Evolutionary conservation across 2,329 filamentous ascomycete species (phyloP), one percentile per base, ranked within the genome.

Genomic region (Alternaria panax): DNA sequence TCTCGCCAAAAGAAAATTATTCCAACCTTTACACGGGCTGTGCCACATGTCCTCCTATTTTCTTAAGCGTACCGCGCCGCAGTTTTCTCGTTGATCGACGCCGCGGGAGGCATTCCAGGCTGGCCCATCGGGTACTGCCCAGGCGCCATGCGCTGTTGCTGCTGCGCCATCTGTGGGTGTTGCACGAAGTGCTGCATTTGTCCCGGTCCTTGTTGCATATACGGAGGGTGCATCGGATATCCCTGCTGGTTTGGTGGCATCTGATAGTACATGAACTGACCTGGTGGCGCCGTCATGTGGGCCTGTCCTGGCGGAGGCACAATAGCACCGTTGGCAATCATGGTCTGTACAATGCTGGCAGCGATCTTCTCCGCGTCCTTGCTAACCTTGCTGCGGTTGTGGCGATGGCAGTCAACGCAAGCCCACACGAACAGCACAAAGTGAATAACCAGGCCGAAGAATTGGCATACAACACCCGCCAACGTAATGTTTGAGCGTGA

Each of bases 391-490:
- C 52, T 46, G n/a, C 51, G 61, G 11, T 71, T 73, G 25, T 72
- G 51, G 5, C 54, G 56, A 43, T 74, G 59, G 16, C 73, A 75
- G 46, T 79, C 77, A 7, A 78, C 70, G 32, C 77, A 79, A 1
- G 77, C 77, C 75, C 76, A 78, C 11, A 78, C 62, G 58, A 79
- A 79, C 4, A 79, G 66, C 1, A 61, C 62, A 48, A 79, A 70
- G 50, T 79, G 77, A 38, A 78, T 45, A 1, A 71, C 16, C 18
- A 78, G 34, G 3, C 60, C 60, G 7, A 77, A 51, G 55, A 70
- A 76, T 41, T 77, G 75, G 48, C 73, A 75, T 9, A 73, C 74
- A 7, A 66, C 63, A 1, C 55, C 75, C 5, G 68, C 68, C 12
- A 72, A 48, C 47, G 68, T 63, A 16, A 72, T 53, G 8, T 60